Evolutionary conservation across 2,329 filamentous ascomycete species (phyloP).

Genomic region (Fusarium sp.): DNA sequence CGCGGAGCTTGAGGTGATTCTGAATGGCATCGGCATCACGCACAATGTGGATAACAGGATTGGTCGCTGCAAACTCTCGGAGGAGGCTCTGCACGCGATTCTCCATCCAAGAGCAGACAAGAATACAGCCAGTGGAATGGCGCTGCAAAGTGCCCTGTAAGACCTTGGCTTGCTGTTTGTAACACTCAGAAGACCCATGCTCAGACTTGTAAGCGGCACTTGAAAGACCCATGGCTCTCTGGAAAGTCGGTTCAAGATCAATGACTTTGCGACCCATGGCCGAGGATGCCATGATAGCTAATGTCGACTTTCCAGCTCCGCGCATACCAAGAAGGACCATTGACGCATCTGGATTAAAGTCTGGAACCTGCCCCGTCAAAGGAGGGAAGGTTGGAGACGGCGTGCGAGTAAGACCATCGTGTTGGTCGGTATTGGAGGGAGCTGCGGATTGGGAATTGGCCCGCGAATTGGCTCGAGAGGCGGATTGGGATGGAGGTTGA

Average conservation of each 20-base stretch:
- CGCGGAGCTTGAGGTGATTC: conserved; percentile 67
- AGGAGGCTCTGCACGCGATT: conserved; percentile 70
- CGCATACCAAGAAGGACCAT: conserved; percentile 79
- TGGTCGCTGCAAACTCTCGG: conserved; percentile 69
- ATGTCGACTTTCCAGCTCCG: conserved; percentile 79
- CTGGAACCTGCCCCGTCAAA: conserved; percentile 45
- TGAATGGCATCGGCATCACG: conserved; percentile 74
- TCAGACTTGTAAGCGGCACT: conserved; percentile 72
- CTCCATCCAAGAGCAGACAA: conserved; percentile 80
- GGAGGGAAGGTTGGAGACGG: conserved; percentile 42
- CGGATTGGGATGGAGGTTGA: conserved; percentile 7
- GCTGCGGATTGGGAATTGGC: conserved; percentile 20
- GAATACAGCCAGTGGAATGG: conserved; percentile 71
- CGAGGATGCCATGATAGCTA: conserved; percentile 79
- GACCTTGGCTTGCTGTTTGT: conserved; percentile 70
- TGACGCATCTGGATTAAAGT: conserved; percentile 71
- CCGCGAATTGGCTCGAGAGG: conserved; percentile 18
- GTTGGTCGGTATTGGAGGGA: conserved; percentile 27
- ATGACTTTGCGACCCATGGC: conserved; percentile 75
- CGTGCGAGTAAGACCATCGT: conserved; percentile 42
- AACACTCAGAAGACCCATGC: conserved; percentile 71
- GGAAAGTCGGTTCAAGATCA: conserved; percentile 76
- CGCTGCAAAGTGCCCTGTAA: conserved; percentile 68
- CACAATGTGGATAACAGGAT: conserved; percentile 77
- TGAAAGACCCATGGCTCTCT: conserved; percentile 70